Conservation (phyloP, 2,329 filamentous ascomycete genomes). For the Pezicula radicicola region DNA sequence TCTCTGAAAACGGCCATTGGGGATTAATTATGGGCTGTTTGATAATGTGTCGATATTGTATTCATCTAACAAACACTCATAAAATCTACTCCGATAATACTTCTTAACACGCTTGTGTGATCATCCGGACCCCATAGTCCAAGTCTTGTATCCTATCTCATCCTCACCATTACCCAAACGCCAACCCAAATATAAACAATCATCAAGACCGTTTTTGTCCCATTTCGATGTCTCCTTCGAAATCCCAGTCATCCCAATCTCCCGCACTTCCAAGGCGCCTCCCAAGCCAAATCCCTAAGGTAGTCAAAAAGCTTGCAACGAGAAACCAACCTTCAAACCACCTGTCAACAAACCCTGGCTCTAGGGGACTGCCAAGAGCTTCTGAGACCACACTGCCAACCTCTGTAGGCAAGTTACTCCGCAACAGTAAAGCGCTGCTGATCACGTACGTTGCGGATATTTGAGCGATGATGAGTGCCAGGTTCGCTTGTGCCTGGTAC, state of each 20-base stretch:
- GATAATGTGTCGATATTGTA: no score
- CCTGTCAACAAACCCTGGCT: constrained; percentile 65
- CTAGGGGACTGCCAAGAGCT: constrained; percentile 72
- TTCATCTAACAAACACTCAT: no score
- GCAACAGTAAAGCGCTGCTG: constrained; percentile 70
- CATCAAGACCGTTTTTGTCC: constrained; percentile 63
- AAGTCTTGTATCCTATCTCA: no score
- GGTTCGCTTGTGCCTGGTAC: constrained; percentile 67
- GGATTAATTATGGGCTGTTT: no score
- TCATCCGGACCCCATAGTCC: no score
- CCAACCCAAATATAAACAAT: no score
- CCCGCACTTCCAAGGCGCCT: constrained; percentile 50
- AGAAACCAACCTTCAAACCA: constrained; percentile 93
- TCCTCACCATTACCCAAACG: no score
- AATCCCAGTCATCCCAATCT: constrained; percentile 56
- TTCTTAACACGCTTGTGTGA: no score
- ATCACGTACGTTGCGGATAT: constrained; percentile 85
- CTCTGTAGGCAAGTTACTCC: constrained; percentile 75
- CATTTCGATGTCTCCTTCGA: constrained; percentile 63
- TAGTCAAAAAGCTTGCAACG: constrained; percentile 62
- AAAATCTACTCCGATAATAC: no score
- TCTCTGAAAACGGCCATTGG: no score
- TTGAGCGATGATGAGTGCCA: constrained; percentile 77
- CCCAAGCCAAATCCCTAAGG: constrained; percentile 70
- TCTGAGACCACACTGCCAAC: constrained; percentile 76